phyloP scores from a whole-genome alignment of 148 eudicot genomes.

The Persicaria maculosa region DNA sequence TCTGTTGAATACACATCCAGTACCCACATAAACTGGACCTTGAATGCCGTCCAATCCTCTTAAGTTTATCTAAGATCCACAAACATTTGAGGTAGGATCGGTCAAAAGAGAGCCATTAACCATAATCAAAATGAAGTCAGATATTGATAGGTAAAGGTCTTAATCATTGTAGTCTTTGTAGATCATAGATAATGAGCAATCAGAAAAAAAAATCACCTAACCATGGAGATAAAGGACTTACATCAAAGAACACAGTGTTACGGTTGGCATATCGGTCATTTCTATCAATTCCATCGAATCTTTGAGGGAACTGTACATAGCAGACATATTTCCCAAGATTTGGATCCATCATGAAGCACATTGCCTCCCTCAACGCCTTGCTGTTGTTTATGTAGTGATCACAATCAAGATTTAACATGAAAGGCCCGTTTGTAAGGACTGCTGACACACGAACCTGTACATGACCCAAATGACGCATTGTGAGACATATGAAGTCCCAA shows the following conservation, averaged over 20 bases:
- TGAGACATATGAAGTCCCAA: not conserved
- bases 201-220: not conserved
- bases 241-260: constrained; percentile 43
- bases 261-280: constrained; percentile 44
- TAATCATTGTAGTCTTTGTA: not conserved
- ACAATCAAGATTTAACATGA: constrained; percentile 43
- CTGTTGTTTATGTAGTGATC: constrained; percentile 41
- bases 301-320: constrained; percentile 42
- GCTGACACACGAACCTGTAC: constrained; percentile 38
- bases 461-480: not conserved
- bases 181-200: not conserved
- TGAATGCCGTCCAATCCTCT: constrained; percentile 48
- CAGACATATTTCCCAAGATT: constrained; percentile 45
- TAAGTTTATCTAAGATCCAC: constrained; percentile 29
- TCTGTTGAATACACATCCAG: constrained; percentile 48
- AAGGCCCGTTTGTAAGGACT: constrained; percentile 37
- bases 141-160: not conserved
- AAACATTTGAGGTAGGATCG: not conserved
- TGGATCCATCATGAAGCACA: constrained; percentile 51
- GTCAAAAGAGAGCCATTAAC: not conserved
- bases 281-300: constrained; percentile 43
- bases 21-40: constrained; percentile 51
- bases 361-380: constrained; percentile 41
- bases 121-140: not conserved
- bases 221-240: constrained; percentile 13